Evolutionary conservation across 1,139 yeast species (phyloP).

Genomic region (Starmera stellimalicola): DNA sequence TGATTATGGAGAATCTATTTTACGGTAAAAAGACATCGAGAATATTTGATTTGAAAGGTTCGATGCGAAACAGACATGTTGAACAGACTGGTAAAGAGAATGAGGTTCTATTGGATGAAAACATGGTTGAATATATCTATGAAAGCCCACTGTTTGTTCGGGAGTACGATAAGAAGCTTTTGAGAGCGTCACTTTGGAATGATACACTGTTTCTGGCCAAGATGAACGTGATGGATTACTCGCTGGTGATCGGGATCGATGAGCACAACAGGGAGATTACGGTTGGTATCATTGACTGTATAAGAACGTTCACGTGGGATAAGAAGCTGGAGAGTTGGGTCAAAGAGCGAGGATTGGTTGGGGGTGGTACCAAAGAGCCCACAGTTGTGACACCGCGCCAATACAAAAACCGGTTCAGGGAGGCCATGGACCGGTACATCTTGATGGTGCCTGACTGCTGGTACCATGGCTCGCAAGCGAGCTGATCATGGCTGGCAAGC

Average conservation of each 20-base stretch:
- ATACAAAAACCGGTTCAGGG: slow-evolving; percentile 86
- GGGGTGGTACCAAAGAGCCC: slow-evolving; percentile 86
- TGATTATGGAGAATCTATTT: slow-evolving; percentile 93
- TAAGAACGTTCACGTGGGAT: slow-evolving; percentile 97
- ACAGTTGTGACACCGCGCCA: slow-evolving; percentile 96
- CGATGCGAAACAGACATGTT: slow-evolving; percentile 95
- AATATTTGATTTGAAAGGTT: slow-evolving; percentile 92
- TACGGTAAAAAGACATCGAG: slow-evolving; percentile 77
- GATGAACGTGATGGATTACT: slow-evolving; percentile 98
- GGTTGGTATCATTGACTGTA: slow-evolving; percentile 93
- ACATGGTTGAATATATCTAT: slow-evolving; percentile 95
- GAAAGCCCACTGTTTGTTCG: slow-evolving; percentile 93
- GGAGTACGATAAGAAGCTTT: slow-evolving; percentile 79
- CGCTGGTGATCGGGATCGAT: slow-evolving; percentile 87
- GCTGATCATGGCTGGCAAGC: no score
- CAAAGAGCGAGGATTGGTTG: slow-evolving; percentile 84
- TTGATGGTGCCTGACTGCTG: slow-evolving; percentile 90
- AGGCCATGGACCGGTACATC: slow-evolving; percentile 95
- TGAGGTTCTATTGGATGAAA: slow-evolving; percentile 91
- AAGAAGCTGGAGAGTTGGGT: slow-evolving; percentile 98
- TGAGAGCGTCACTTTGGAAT: slow-evolving; percentile 86
- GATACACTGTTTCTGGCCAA: slow-evolving; percentile 91
- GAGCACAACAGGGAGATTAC: slow-evolving; percentile 56
- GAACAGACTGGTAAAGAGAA: slow-evolving; percentile 93
- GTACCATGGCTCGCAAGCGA: slow-evolving; percentile 36